Percentiles rank a stretch among this genome's conserved stretches.
These are phyloP conservation scores for Verticillium tricorpus DNA, from an alignment of 2,329 filamentous ascomycete species.

Conservation along the genomic window DNA sequence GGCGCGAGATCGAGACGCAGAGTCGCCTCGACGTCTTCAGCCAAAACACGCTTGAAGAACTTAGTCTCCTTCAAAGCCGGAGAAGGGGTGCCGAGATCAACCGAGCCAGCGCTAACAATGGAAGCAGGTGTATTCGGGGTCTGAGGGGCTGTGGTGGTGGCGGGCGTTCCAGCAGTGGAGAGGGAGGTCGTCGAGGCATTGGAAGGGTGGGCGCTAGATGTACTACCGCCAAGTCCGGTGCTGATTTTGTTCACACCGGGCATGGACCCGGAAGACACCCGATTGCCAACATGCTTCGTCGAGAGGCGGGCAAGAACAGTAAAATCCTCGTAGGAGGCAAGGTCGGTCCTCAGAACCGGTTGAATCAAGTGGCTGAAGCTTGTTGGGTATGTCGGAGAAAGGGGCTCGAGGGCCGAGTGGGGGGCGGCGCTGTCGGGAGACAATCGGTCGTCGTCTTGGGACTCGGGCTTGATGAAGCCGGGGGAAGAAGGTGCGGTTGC, in stretches of 20 bases:
- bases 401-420: constrained; percentile 33
- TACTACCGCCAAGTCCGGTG: constrained; percentile 40
- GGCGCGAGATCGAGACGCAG: constrained; percentile 85
- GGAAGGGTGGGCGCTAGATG: constrained; percentile 44
- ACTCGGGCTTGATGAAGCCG: constrained; percentile 65
- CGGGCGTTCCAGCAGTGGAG: constrained; percentile 39
- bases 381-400: constrained; percentile 53
- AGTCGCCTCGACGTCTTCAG: constrained; percentile 93
- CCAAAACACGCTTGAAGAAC: constrained; percentile 86
- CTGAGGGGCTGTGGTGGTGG: constrained; percentile 49
- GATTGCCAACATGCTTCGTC: constrained; percentile 53
- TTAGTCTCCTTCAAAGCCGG: constrained; percentile 80
- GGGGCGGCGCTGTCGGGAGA: constrained; percentile 28
- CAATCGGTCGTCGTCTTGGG: constrained; percentile 38
- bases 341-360: constrained; percentile 77
- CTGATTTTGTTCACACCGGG: constrained; percentile 44
- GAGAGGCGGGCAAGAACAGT: constrained; percentile 68
- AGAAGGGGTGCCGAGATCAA: constrained; percentile 26
- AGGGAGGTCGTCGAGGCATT: constrained; percentile 60
- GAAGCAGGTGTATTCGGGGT: constrained; percentile 56
- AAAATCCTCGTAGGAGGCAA: constrained; percentile 82
- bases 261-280: constrained; percentile 63
- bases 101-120: constrained; percentile 39
- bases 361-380: constrained; percentile 81
- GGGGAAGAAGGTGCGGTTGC: constrained; percentile 82